phyloP scores from a whole-genome alignment of 129 eudicot species.

The Ambrosia artemisiifolia region DNA sequence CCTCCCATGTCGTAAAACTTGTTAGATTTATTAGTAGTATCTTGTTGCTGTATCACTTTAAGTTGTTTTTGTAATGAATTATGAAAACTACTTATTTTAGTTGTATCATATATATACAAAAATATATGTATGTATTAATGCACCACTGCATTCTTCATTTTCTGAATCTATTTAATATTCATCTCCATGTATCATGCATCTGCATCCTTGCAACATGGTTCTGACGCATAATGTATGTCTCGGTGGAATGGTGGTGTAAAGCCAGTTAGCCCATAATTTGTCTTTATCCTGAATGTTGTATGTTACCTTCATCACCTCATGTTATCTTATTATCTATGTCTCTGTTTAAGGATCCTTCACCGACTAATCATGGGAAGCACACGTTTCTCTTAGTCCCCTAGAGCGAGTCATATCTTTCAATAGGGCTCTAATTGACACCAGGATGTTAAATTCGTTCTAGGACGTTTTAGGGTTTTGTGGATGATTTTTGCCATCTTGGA shows the following conservation, averaged over 20 bases:
- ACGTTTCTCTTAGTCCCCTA: neutral
- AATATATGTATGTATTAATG: neutral
- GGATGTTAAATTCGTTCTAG: neutral
- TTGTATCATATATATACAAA: neutral
- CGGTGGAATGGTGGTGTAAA: neutral
- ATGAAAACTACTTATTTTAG: neutral
- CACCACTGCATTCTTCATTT: neutral
- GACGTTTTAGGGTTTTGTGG: neutral
- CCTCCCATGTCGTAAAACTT: neutral
- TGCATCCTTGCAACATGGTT: conserved; percentile 7
- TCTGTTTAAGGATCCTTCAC: conserved; percentile 6
- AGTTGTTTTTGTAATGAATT: too few species aligned
- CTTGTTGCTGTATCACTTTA: neutral
- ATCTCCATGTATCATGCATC: neutral
- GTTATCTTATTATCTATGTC: neutral
- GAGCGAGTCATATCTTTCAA: neutral
- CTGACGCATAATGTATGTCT: neutral
- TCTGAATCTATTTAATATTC: neutral
- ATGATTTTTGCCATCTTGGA: neutral
- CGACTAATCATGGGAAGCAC: conserved; percentile 8
- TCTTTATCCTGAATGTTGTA: conserved; percentile 7
- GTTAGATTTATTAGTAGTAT: neutral
- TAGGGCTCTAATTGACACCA: neutral
- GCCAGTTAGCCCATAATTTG: neutral
- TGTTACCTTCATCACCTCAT: neutral